Conservation (phyloP, 352 stramenopile genomes). For the Nothophytophthora sp. region DNA sequence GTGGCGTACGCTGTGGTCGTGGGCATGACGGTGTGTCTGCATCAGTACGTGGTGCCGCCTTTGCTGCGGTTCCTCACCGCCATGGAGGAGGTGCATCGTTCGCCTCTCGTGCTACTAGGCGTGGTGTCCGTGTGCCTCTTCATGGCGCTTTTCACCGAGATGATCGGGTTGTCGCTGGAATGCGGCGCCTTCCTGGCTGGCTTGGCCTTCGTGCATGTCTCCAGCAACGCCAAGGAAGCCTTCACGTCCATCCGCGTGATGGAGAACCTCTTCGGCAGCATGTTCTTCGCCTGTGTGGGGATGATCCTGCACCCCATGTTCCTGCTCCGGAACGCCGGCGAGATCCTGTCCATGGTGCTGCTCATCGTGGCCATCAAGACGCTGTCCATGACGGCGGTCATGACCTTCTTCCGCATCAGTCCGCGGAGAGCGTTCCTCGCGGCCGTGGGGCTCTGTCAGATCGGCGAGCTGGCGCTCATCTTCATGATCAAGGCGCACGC, state of each 20-base stretch:
- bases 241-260: constrained; percentile 88
- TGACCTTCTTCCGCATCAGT: constrained; percentile 80
- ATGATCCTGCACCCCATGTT: constrained; percentile 90
- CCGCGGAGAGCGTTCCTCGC: constrained; percentile 76
- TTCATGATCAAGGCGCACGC: constrained; percentile 91
- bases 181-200: constrained; percentile 84
- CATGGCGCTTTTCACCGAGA: constrained; percentile 86
- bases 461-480: constrained; percentile 85
- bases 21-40: constrained; percentile 61
- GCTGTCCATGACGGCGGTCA: constrained; percentile 69
- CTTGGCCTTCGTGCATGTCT: constrained; percentile 78
- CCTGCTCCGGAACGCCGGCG: constrained; percentile 67
- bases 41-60: constrained; percentile 69
- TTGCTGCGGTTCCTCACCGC: constrained; percentile 71
- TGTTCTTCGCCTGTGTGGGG: constrained; percentile 89
- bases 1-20: constrained; percentile 77
- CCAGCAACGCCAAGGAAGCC: constrained; percentile 58
- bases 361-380: constrained; percentile 83
- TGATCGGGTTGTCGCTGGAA: constrained; percentile 80
- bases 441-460: constrained; percentile 76
- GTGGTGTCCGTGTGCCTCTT: constrained; percentile 86
- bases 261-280: constrained; percentile 88
- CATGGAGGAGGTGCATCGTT: constrained; percentile 85
- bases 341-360: constrained; percentile 85
- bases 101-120: constrained; percentile 74